Base-by-base conservation (phyloP, 257 asterid species). In the Fraxinus anomala region DNA sequence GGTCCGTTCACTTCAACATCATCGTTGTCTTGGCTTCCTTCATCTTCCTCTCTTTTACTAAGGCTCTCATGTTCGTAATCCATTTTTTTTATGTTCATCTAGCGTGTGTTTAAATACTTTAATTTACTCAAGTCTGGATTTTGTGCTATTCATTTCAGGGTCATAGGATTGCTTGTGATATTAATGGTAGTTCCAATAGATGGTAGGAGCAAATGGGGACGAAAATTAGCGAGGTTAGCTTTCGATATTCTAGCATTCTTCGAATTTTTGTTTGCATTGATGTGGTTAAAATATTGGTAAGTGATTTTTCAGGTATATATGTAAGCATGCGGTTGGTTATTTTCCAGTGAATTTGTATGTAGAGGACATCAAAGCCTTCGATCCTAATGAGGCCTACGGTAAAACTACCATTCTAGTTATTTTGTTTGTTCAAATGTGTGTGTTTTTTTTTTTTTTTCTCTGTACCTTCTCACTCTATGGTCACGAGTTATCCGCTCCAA, bases 351-450 rank as follows among this genome's bases (percentile, higher is more conserved):
- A 47, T 83, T 86, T 93, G 85, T 77, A 91, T 77, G 94, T 95
- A 70, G 99, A 95, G 86, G 96, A 95, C 82, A 88, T 90, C 85
- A 87, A 91, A 77, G 98, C 97, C 82, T 95, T 95, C 81, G 98
- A 95, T 87, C 96, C 99, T 73, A 88, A 91, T 68, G 91, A 93
- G 84, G 93, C 99, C 31, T 95, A 95, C 75, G 98, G 97, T 94
- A 89, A 81, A 2, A 51, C 47, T 78, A 72, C 30, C 70, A 72
- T 51, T 71, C 74, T 76, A 37, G 37, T 26, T 61, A 37, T 73
- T 70, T 70, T 51, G 31, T 56, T n/a, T 28, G 14, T 74, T 2
- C 19, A 66, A 8, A 40, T 24, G 26, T 47, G 1, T 28, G 31
- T 28, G 2, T 16, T 7, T 44, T 72, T 66, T 39, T 11, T 17